Evolutionary conservation across 1,284 basidiomycete species (phyloP), one percentile per base, ranked within the genome.

Genomic region (Tilletia indica): DNA sequence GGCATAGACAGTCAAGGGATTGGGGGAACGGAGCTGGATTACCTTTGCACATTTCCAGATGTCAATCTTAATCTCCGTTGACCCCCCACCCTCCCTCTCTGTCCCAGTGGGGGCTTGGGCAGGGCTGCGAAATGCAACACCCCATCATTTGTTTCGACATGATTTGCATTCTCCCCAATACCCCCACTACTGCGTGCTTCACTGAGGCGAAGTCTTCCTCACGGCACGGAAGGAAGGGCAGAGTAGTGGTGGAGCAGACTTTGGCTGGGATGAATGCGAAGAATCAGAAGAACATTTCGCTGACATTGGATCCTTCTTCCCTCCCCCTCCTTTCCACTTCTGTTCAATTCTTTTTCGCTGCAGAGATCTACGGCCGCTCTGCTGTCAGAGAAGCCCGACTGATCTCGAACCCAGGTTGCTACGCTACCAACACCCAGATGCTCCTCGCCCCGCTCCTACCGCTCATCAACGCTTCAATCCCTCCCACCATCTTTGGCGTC

Each of bases 321-420:
- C 3, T 69, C 25, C 63, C 19, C 39, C 42, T 45, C 42, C 14
- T 31, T 31, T 31, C 25, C 25, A 31, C 25, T 31, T 31, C 25
- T 31, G 25, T 31, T 31, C 25, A 31, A 1, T 19, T 54, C 38
- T 68, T 68, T 36, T 45, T 34, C 31, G 67, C 42, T n/a, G 75
- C 85, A 97, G 96, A 99, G 84, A 87, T 99, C 56, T 98, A 99
- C 85, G 90, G 89, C 42, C 92, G 96, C 71, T 86, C 87, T 48
- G 85, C 86, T 3, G 88, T 97, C 76, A 89, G 89, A 66, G 77
- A 85, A 0, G 88, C 96, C 12, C 93, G 90, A 82, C 87, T 94
- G 67, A 93, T 99, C 74, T 93, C 96, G 64, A 99, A 99, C 86
- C 96, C 96, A 0, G 96, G 96, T 45, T 99, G 96, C 85, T 99